Evolutionary conservation across 2,329 filamentous ascomycete genomes (phyloP), one percentile per base, ranked within the genome.

Genomic region (Botrytis fabae): DNA sequence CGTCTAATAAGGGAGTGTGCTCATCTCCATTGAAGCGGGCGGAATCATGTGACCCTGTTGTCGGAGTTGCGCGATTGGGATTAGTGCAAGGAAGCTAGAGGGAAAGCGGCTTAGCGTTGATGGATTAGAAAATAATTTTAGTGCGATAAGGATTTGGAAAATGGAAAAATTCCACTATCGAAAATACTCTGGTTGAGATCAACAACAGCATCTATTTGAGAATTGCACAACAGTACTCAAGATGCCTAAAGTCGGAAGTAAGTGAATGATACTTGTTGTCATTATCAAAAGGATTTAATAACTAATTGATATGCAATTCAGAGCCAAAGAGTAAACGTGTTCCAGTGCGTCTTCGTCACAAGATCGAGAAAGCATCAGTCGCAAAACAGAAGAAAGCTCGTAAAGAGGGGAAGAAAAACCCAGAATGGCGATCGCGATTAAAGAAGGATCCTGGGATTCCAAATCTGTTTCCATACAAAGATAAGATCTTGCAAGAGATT

Each of bases 371-470:
- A 85, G 91, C 93, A 35, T 93, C 95, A 70, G 89, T 89, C 60
- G 91, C 93, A 75, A 99, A 99, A 86, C 94, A 97, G 84, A 90
- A 91, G 81, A 99, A 99, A 84, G 85, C 90, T 75, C 92, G 91
- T 81, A 98, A 97, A 86, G 86, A 90, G 73, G 94, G 92, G 72
- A 98, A 97, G 86, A 94, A 97, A 89, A 97, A 98, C 83, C 95
- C 96, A 48, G 90, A 97, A 93, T 98, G 96, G 94, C 90, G 93
- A 78, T 95, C 94, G 74, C 93, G 94, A 82, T 82, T 97, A 78
- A 98, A 98, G 89, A 99, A 98, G 85, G 96, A 99, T 80, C 96
- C 95, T 38, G 96, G 96, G 66, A 98, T 99, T 75, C 96, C 96
- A 59, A 99, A 98, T 81, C 85, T 98, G 51, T 99, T 98, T 85